Evolutionary conservation across 2,329 filamentous ascomycete genomes (phyloP).

Genomic region (Neoscytalidium dimidiatum): DNA sequence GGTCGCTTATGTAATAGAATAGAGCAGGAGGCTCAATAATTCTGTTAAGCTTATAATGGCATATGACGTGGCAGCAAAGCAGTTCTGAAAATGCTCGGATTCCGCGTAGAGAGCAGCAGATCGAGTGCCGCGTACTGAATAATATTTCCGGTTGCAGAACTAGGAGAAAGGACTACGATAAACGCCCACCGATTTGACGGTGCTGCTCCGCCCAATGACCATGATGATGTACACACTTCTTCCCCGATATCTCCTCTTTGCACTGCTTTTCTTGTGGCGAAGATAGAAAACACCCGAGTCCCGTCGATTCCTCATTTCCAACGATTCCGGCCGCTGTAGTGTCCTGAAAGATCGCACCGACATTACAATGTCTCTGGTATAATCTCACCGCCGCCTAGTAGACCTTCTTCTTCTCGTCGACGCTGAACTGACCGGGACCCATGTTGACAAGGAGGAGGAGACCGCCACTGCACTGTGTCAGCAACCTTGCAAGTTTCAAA

Average conservation of each 20-base stretch:
- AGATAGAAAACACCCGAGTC: background rate
- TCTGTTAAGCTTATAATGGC: background rate
- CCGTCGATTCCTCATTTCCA: background rate
- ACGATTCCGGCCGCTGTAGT: constrained; percentile 7
- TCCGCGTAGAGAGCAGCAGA: no score
- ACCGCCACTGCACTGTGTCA: constrained; percentile 63
- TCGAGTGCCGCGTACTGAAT: background rate
- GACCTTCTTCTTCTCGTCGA: constrained; percentile 99
- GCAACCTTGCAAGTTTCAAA: constrained; percentile 7
- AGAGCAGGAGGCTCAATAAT: background rate
- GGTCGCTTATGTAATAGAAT: background rate
- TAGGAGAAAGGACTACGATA: background rate
- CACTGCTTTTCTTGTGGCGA: background rate
- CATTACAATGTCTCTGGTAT: background rate
- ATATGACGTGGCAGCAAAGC: no score
- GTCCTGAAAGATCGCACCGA: background rate
- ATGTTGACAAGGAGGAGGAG: constrained; percentile 97
- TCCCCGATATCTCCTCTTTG: background rate
- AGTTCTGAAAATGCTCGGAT: no score
- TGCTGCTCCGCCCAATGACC: constrained; percentile 4
- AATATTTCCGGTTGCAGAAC: background rate
- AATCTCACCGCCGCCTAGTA: constrained; percentile 60
- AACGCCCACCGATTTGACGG: constrained; percentile 10
- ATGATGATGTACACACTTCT: constrained; percentile 14
- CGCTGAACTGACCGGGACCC: constrained; percentile 94